These are phyloP conservation scores for Penicillium silybi DNA, from an alignment of 495 filamentous ascomycete species.

Conservation along the genomic window DNA sequence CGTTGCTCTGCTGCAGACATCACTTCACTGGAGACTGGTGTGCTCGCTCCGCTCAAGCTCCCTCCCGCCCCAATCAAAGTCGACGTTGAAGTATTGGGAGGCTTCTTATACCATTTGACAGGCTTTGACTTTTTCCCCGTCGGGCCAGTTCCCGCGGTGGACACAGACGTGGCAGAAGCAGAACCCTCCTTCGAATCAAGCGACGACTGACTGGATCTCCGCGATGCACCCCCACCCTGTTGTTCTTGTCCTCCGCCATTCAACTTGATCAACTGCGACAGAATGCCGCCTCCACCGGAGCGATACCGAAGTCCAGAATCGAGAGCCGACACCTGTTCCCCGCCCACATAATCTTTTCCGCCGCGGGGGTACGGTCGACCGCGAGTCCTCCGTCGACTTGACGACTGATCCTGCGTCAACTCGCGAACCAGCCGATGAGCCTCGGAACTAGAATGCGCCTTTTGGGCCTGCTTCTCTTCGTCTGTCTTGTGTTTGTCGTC, in stretches of 20 bases:
- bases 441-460: constrained; percentile 19
- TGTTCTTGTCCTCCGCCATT: constrained; percentile 15
- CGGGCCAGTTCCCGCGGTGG: constrained; percentile 3
- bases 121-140: constrained; percentile 23
- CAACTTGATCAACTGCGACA: constrained; percentile 33
- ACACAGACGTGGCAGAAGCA: background rate
- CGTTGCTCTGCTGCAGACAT: constrained; percentile 29
- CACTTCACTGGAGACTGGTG: constrained; percentile 27
- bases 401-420: constrained; percentile 28
- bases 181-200: background rate
- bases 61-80: constrained; percentile 18
- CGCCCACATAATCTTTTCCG: constrained; percentile 8
- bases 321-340: constrained; percentile 9
- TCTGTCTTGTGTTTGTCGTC: constrained; percentile 31
- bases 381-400: constrained; percentile 20
- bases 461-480: constrained; percentile 21
- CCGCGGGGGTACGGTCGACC: constrained; percentile 14
- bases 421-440: constrained; percentile 31
- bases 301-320: constrained; percentile 21
- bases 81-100: constrained; percentile 26
- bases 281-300: constrained; percentile 28
- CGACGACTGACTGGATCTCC: constrained; percentile 13
- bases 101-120: constrained; percentile 35
- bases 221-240: constrained; percentile 1
- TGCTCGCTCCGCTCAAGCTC: constrained; percentile 25